A percentile compares a stretch with the other conserved stretches of the same genome.
Evolutionary conservation across 164 flowering plant genomes (phyloP).

Genomic region (Vitis amurensis): DNA sequence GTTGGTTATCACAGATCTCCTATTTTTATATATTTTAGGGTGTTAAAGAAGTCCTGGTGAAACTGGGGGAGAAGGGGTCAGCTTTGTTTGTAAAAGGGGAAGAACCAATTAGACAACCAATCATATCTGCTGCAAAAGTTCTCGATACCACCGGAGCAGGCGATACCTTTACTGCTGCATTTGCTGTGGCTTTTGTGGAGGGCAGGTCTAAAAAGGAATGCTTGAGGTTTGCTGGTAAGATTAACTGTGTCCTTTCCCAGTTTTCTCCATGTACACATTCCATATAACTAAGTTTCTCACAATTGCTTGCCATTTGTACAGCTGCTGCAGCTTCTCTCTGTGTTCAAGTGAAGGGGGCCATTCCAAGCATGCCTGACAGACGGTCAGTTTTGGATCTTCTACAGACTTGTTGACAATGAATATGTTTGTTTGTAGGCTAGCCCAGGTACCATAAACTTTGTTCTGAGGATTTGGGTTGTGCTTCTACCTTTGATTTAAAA

Average conservation of each 20-base stretch:
- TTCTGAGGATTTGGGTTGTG: too few relatives aligned
- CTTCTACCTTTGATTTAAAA: too few relatives aligned
- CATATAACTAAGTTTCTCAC: background rate
- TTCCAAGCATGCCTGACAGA: constrained; percentile 97
- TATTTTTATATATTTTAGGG: constrained; percentile 48
- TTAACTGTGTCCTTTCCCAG: background rate
- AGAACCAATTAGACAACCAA: constrained; percentile 71
- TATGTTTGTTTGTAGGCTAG: background rate
- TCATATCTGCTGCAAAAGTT: constrained; percentile 62
- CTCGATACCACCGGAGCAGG: constrained; percentile 98
- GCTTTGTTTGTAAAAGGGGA: constrained; percentile 82
- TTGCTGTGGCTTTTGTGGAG: constrained; percentile 90
- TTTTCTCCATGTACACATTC: background rate
- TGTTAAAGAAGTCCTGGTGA: constrained; percentile 83
- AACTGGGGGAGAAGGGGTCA: constrained; percentile 90
- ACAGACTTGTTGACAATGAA: constrained; percentile 33
- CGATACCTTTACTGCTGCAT: constrained; percentile 95
- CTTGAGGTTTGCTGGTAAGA: constrained; percentile 85
- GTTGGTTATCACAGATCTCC: background rate
- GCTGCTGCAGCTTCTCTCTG: constrained; percentile 99
- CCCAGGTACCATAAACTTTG: too few relatives aligned
- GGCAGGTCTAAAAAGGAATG: constrained; percentile 73
- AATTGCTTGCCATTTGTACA: constrained; percentile 28
- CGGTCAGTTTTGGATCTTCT: constrained; percentile 77
- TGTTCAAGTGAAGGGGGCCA: constrained; percentile 98